A percentile compares a stretch with the other conserved stretches of the same genome.
These are phyloP conservation scores for Pecoramyces ruminantium DNA, from an alignment of 192 early-diverging fungal species.

Conservation along the genomic window DNA sequence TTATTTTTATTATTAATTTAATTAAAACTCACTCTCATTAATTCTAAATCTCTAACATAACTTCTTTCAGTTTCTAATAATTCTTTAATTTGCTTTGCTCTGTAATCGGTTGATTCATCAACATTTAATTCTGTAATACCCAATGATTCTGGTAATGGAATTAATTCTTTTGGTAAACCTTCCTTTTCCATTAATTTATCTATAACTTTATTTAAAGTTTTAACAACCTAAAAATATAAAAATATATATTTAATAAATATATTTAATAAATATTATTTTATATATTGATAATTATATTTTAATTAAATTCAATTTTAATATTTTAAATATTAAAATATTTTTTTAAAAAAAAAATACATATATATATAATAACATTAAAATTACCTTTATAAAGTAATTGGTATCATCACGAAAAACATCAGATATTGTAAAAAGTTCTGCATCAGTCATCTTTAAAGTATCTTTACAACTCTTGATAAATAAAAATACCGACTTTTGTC, in stretches of 20 bases:
- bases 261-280: too few species aligned
- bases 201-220: conserved; percentile 61
- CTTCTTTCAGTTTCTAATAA: conserved; percentile 82
- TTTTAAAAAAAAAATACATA: conserved; percentile 5
- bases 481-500: neutral
- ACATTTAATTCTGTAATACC: neutral
- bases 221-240: conserved; percentile 45
- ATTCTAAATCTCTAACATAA: conserved; percentile 79
- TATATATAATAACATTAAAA: neutral
- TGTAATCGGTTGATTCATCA: conserved; percentile 59
- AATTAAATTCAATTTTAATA: too few species aligned
- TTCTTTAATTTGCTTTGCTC: conserved; percentile 72
- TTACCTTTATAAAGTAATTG: conserved; percentile 90
- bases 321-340: too few species aligned
- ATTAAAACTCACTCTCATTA: conserved; percentile 35
- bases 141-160: neutral
- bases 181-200: conserved; percentile 41
- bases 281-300: too few species aligned
- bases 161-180: conserved; percentile 1
- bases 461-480: neutral
- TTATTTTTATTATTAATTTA: conserved; percentile 1
- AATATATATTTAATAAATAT: neutral
- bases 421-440: conserved; percentile 60
- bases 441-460: neutral
- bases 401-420: conserved; percentile 89